Conservation (phyloP, 208 protist species). For the Tritrichomonas foetus region DNA sequence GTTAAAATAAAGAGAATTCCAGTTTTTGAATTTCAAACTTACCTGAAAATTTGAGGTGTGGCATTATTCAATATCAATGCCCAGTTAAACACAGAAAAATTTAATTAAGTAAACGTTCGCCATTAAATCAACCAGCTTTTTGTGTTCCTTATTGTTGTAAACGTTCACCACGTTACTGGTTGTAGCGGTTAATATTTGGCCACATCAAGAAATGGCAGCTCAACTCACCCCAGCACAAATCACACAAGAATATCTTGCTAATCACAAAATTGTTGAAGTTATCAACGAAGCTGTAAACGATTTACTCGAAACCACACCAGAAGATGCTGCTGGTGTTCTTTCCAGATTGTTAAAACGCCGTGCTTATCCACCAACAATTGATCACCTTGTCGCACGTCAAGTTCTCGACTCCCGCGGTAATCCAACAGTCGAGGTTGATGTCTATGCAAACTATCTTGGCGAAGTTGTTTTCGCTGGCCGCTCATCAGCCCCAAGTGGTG, state of each 20-base stretch:
- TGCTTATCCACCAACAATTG: background rate
- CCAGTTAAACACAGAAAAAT: no score
- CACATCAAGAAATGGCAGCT: no score
- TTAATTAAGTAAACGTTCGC: no score
- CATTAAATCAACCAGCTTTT: no score
- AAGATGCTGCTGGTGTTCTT: background rate
- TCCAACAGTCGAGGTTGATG: slow-evolving; percentile 43
- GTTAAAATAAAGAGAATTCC: no score
- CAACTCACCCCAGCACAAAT: no score
- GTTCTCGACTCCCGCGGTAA: slow-evolving; percentile 38
- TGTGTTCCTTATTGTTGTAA: no score
- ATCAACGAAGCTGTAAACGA: background rate
- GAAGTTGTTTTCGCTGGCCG: slow-evolving; percentile 6
- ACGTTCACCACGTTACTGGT: no score
- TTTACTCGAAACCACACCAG: background rate
- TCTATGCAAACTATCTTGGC: slow-evolving; percentile 26
- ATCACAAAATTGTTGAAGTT: background rate
- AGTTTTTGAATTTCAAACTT: no score
- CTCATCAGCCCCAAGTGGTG: slow-evolving; percentile 84
- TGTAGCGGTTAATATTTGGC: no score
- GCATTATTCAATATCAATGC: no score
- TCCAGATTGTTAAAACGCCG: background rate
- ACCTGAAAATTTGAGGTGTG: no score
- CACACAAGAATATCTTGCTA: background rate
- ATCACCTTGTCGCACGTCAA: slow-evolving; percentile 4